Evolutionary conservation across 257 asterid genomes (phyloP).

Genomic region (Buddleja alternifolia): DNA sequence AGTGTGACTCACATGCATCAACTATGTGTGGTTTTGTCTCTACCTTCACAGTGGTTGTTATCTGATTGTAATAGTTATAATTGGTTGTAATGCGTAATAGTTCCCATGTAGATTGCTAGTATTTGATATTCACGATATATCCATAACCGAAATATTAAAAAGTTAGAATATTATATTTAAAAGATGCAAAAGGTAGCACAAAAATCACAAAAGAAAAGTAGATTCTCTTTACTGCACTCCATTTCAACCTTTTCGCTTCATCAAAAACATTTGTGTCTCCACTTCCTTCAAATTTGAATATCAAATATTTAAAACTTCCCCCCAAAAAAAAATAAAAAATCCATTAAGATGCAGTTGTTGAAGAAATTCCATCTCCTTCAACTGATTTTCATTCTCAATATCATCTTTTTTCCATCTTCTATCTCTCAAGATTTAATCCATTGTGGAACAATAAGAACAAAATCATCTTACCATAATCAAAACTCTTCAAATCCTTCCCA

Average conservation of each 20-base stretch:
- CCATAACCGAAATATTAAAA: too few relatives aligned
- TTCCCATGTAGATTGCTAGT: too few relatives aligned
- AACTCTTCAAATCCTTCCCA: conserved; percentile 33
- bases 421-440: conserved; percentile 32
- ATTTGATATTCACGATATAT: too few relatives aligned
- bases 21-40: too few relatives aligned
- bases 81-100: too few relatives aligned
- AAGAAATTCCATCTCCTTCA: conserved; percentile 40
- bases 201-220: conserved; percentile 26
- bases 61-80: too few relatives aligned
- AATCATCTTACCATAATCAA: conserved; percentile 31
- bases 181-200: background rate
- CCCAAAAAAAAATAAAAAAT: background rate
- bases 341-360: conserved; percentile 36
- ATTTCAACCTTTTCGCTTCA: conserved; percentile 19
- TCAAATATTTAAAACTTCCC: too few relatives aligned
- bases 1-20: too few relatives aligned
- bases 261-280: background rate
- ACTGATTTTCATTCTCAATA: conserved; percentile 31
- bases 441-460: conserved; percentile 44
- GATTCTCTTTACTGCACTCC: conserved; percentile 29
- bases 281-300: conserved; percentile 4
- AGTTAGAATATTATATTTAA: too few relatives aligned
- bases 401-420: conserved; percentile 16
- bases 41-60: too few relatives aligned